Conservation (phyloP, 1,284 basidiomycete species). For the Austroboletus niveus region DNA sequence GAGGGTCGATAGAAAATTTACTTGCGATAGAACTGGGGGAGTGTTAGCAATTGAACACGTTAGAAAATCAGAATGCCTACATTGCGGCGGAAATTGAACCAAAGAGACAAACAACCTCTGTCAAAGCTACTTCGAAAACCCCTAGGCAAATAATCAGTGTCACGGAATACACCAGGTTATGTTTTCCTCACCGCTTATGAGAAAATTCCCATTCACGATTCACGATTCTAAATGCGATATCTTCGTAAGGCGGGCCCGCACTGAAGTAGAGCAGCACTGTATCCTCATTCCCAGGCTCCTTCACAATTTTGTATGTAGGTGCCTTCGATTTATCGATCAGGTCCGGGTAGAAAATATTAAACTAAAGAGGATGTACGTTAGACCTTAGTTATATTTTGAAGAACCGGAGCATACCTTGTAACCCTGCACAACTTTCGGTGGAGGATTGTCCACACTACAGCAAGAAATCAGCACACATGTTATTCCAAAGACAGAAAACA, state of each 20-base stretch:
- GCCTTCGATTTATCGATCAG: constrained; percentile 96
- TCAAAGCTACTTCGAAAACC: constrained; percentile 86
- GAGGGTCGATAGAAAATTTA: constrained; percentile 29
- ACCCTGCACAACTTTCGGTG: constrained; percentile 96
- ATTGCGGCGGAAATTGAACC: constrained; percentile 87
- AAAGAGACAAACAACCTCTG: constrained; percentile 79
- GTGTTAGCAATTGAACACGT: constrained; percentile 14
- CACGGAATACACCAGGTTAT: neutral
- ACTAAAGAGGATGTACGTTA: constrained; percentile 44
- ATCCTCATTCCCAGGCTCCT: constrained; percentile 90
- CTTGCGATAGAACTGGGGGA: constrained; percentile 67
- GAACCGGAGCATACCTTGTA: constrained; percentile 72
- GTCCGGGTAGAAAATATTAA: constrained; percentile 95
- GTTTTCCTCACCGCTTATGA: constrained; percentile 73
- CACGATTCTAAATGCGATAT: constrained; percentile 97
- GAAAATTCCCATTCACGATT: constrained; percentile 98
- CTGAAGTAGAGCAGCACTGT: constrained; percentile 93
- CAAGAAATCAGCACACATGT: constrained; percentile 10
- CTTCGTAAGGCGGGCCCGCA: constrained; percentile 98
- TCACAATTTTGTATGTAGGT: constrained; percentile 92
- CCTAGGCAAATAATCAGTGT: constrained; percentile 38
- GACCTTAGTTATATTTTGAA: constrained; percentile 14
- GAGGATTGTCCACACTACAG: constrained; percentile 87
- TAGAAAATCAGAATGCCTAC: constrained; percentile 45
- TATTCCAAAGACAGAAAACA: constrained; percentile 21